Conservation (phyloP, 148 eudicot genomes). For the Agrostemma githago region DNA sequence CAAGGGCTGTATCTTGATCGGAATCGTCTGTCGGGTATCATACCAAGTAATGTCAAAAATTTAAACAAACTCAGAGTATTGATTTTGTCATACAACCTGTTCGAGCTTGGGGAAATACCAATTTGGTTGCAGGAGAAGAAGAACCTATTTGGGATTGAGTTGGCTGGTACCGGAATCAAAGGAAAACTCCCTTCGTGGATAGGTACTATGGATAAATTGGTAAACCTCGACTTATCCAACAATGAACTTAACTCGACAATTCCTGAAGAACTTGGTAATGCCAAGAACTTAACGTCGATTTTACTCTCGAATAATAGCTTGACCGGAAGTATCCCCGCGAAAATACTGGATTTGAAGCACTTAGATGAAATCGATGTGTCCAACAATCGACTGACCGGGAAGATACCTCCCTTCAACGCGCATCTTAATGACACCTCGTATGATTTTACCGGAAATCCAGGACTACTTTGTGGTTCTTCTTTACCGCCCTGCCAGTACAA, state of each 20-base stretch:
- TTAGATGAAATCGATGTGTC: not conserved
- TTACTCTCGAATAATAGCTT: slow-evolving; percentile 63
- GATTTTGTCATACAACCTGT: slow-evolving; percentile 56
- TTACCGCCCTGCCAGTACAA: slow-evolving; percentile 5
- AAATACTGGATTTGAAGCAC: not conserved
- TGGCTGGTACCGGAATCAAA: slow-evolving; percentile 59
- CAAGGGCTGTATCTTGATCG: too few species aligned
- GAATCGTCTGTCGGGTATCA: too few species aligned
- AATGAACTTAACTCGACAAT: slow-evolving; percentile 44
- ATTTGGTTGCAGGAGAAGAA: slow-evolving; percentile 31
- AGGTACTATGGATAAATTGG: slow-evolving; percentile 12
- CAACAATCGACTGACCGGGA: not conserved
- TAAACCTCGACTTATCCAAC: slow-evolving; percentile 55
- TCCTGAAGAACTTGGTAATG: slow-evolving; percentile 47
- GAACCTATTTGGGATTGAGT: slow-evolving; percentile 27
- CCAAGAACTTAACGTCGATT: slow-evolving; percentile 32
- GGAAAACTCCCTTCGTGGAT: slow-evolving; percentile 39
- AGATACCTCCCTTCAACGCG: not conserved
- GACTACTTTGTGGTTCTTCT: not conserved
- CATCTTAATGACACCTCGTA: too few species aligned
- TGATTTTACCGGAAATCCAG: not conserved
- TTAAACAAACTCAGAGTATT: slow-evolving; percentile 1
- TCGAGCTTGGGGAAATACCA: slow-evolving; percentile 40
- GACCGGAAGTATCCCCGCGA: slow-evolving; percentile 32
- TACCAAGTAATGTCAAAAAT: too few species aligned